phyloP scores from a whole-genome alignment of 2,329 filamentous ascomycete genomes.

The Alternaria alternata region DNA sequence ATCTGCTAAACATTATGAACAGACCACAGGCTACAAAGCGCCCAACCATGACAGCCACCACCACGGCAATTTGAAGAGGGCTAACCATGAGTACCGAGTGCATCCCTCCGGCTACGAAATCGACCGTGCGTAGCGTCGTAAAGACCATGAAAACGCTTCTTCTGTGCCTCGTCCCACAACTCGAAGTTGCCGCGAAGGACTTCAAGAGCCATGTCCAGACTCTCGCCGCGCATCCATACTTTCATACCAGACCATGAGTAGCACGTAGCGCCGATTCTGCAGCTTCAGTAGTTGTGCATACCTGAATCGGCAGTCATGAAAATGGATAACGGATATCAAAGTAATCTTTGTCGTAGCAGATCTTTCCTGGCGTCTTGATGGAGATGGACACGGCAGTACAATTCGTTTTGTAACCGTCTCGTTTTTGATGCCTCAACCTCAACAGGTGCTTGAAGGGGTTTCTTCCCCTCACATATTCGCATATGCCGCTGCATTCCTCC shows the following conservation, averaged over 20 bases:
- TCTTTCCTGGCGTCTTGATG: no score
- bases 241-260: background rate
- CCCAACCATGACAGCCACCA: background rate
- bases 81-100: no score
- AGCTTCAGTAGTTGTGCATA: background rate
- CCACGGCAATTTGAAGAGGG: no score
- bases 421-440: background rate
- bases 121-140: no score
- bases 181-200: constrained; percentile 12
- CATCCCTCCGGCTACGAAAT: no score
- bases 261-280: constrained; percentile 5
- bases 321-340: background rate
- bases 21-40: background rate
- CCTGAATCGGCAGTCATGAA: background rate
- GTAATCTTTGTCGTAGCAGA: no score
- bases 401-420: background rate
- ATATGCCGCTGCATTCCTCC: background rate
- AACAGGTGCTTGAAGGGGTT: background rate
- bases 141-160: no score
- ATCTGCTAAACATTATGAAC: background rate
- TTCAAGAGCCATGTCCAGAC: constrained; percentile 32
- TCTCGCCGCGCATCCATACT: constrained; percentile 29
- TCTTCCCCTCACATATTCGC: background rate
- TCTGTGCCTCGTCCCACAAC: no score
- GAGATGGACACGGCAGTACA: background rate